Base-by-base conservation (phyloP, 2,329 filamentous ascomycete genomes). In the Passalora sequoiae region DNA sequence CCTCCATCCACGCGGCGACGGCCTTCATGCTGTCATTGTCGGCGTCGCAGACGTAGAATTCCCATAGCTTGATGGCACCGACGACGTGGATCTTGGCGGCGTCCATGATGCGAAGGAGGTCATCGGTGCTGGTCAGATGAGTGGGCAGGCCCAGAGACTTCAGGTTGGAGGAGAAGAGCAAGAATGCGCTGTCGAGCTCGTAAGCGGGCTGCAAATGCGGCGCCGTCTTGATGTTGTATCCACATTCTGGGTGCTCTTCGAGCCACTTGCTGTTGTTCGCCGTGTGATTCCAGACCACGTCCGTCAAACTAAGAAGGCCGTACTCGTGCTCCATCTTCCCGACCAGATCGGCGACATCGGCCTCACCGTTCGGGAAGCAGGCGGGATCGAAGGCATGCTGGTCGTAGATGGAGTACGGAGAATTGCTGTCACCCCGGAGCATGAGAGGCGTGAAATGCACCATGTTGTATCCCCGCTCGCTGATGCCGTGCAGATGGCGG, bases 241-340 rank as follows among this genome's bases (percentile, higher is more conserved):
- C 92, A 32, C 89, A 85, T 57, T 98, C 92, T 0, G 94, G 92
- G 60, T 98, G 91, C 47, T 94, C 84, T 61, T 94, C 76, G 8
- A 98, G 76, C 92, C 92, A 98, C 58, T 84, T 79, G 67, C 86
- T 94, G 68, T 97, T 97, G 70, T 96, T 80, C 5, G 92, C 91
- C 3, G 92, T 98, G 69, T 98, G 92, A 61, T 98, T 98, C 73
- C 92, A 89, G 32, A 98, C 94, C 49, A 98, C 91, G 64, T 98
- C 92, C 1, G 91, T 96, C 69, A 98, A 69, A 49, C 86, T 88
- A 44, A 98, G 74, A 41, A 98, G 72, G 2, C 86, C 86, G 65
- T 94, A 82, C 40, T 94, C 82, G 39, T 82, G 75, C 66, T 96
- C 86, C 75, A 98, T 84, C 61, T 79, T 89, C 31, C 78, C 67